Evolutionary conservation across 1,284 basidiomycete genomes (phyloP).

Genomic region (Vanrija sp.): DNA sequence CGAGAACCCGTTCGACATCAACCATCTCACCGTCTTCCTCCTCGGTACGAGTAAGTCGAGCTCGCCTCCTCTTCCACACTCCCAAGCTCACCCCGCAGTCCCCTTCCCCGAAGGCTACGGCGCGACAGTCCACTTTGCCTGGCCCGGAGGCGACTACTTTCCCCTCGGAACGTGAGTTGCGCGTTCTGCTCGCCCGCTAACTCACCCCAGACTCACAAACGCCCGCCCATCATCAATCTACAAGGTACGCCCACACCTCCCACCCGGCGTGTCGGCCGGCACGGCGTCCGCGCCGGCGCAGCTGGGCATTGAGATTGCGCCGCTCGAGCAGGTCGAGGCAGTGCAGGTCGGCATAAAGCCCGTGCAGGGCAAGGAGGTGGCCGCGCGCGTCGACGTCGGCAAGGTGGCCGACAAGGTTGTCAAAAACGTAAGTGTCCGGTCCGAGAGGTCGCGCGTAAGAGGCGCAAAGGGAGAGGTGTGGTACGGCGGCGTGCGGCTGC

Average conservation of each 20-base stretch:
- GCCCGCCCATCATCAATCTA: slow-evolving; percentile 89
- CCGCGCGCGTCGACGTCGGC: slow-evolving; percentile 32
- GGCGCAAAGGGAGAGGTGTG: slow-evolving; percentile 8
- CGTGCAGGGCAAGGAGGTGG: slow-evolving; percentile 29
- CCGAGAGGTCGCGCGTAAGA: slow-evolving; percentile 33
- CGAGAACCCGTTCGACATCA: slow-evolving; percentile 69
- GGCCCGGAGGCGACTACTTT: slow-evolving; percentile 84
- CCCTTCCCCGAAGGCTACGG: slow-evolving; percentile 86
- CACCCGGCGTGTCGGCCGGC: slow-evolving; percentile 20
- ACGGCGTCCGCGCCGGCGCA: slow-evolving; percentile 47
- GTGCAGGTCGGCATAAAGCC: slow-evolving; percentile 56
- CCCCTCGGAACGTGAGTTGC: slow-evolving; percentile 74
- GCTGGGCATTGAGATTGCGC: slow-evolving; percentile 58
- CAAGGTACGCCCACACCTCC: slow-evolving; percentile 63
- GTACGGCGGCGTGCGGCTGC: too few relatives aligned
- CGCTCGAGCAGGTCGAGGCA: slow-evolving; percentile 48
- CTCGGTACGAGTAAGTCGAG: slow-evolving; percentile 66
- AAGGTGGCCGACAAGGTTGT: slow-evolving; percentile 48
- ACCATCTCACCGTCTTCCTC: slow-evolving; percentile 85
- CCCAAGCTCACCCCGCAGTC: slow-evolving; percentile 49
- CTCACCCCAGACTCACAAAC: slow-evolving; percentile 69
- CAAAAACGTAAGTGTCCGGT: slow-evolving; percentile 43
- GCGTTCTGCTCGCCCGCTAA: background rate
- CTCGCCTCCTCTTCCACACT: background rate
- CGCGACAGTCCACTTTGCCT: slow-evolving; percentile 82